phyloP scores from a whole-genome alignment of 2,329 filamentous ascomycete species.

The Magnaporthiopsis rhizophila region DNA sequence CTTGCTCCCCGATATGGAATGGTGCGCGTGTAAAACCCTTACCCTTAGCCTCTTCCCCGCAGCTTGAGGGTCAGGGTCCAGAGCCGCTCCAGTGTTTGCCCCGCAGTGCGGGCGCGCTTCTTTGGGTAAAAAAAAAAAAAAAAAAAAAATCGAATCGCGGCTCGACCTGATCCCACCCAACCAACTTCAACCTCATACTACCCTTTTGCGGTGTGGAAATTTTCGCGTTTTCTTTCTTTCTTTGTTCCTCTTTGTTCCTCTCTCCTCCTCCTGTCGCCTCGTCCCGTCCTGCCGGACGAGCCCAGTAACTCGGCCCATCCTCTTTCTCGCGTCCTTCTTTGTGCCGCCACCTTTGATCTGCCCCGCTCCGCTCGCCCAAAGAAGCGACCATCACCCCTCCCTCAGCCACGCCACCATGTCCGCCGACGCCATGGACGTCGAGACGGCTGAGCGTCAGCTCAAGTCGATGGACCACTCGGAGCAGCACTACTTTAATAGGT shows the following conservation, averaged over 20 bases:
- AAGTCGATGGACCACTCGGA: conserved; percentile 83
- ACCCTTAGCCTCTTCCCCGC: neutral
- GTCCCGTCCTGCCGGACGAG: neutral
- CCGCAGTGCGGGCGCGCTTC: no score
- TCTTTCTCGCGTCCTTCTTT: neutral
- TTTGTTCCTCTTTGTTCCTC: neutral
- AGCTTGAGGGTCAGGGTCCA: neutral
- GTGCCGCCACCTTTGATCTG: neutral
- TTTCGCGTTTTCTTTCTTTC: neutral
- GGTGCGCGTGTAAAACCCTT: neutral
- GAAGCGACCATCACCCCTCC: neutral
- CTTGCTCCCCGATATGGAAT: neutral
- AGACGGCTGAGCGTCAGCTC: conserved; percentile 54
- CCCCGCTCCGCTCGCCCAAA: neutral
- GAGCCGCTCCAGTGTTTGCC: neutral
- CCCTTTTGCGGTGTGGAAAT: neutral
- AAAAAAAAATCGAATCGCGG: neutral
- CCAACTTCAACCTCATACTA: neutral
- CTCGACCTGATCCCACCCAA: neutral
- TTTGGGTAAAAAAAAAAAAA: neutral
- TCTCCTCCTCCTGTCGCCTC: neutral
- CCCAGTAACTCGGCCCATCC: neutral
- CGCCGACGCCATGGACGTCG: conserved; percentile 48
- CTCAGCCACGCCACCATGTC: conserved; percentile 15
- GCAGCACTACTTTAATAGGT: conserved; percentile 99